Conservation (phyloP, 495 filamentous ascomycete genomes). For the Penicillium turbatum region DNA sequence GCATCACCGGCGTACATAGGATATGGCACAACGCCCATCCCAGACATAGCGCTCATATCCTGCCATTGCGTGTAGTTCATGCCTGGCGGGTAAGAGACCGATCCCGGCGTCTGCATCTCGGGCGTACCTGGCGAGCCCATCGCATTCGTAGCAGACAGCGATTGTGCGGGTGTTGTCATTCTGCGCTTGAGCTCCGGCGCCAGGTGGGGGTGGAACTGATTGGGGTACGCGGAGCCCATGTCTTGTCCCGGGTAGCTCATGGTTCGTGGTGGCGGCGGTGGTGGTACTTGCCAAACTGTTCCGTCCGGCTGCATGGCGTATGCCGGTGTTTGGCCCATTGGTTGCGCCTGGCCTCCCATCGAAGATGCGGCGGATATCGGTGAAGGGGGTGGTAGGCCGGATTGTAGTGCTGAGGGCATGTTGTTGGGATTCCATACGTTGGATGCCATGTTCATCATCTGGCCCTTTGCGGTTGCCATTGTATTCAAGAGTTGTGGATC, state of each 20-base stretch:
- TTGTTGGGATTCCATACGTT: slow-evolving; percentile 29
- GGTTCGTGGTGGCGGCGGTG: slow-evolving; percentile 28
- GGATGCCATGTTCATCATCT: slow-evolving; percentile 38
- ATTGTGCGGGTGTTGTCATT: slow-evolving; percentile 42
- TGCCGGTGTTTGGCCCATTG: slow-evolving; percentile 26
- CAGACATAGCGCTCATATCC: slow-evolving; percentile 34
- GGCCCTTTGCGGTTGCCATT: slow-evolving; percentile 31
- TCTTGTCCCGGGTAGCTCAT: slow-evolving; percentile 42
- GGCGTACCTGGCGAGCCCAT: slow-evolving; percentile 26
- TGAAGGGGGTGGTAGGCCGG: slow-evolving; percentile 25
- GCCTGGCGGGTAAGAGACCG: slow-evolving; percentile 33
- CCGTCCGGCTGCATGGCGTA: slow-evolving; percentile 40
- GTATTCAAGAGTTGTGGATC: slow-evolving; percentile 38
- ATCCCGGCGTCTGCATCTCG: slow-evolving; percentile 29
- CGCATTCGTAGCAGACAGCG: slow-evolving; percentile 16
- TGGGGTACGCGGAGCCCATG: slow-evolving; percentile 29
- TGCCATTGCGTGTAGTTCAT: slow-evolving; percentile 40
- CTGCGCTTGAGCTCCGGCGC: slow-evolving; percentile 39
- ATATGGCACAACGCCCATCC: slow-evolving; percentile 37
- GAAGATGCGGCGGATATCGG: slow-evolving; percentile 34
- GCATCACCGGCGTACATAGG: slow-evolving; percentile 35
- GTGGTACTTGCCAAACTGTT: slow-evolving; percentile 38
- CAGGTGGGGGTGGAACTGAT: slow-evolving; percentile 32
- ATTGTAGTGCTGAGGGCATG: slow-evolving; percentile 23
- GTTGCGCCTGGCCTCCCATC: slow-evolving; percentile 33